These are phyloP conservation scores for Tilletia setariae DNA, from an alignment of 1,284 basidiomycete genomes.

Conservation along the genomic window DNA sequence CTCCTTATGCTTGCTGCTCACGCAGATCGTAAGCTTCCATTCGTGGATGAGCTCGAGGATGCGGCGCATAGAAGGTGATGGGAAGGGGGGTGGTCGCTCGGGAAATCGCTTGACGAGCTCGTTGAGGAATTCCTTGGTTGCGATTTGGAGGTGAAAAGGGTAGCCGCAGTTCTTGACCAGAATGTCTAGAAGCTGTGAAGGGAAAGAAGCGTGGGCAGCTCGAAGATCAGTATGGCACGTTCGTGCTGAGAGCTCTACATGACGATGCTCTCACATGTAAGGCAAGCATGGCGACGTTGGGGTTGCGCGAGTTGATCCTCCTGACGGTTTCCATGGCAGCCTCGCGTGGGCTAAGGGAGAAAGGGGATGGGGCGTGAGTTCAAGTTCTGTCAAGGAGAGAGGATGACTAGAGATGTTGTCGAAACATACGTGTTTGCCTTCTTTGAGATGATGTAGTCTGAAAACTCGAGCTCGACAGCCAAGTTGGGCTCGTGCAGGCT, in stretches of 20 bases:
- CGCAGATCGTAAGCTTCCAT: slow-evolving; percentile 94
- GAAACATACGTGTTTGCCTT: slow-evolving; percentile 91
- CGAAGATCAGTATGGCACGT: neutral
- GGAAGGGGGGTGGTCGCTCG: slow-evolving; percentile 91
- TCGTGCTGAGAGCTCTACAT: too few relatives aligned
- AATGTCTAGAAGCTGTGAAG: slow-evolving; percentile 71
- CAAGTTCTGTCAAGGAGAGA: neutral
- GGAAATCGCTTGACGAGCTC: slow-evolving; percentile 97
- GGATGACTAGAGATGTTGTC: too few relatives aligned
- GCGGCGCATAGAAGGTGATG: slow-evolving; percentile 86
- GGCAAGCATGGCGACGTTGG: slow-evolving; percentile 79
- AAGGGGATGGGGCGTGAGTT: neutral
- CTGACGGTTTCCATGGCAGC: slow-evolving; percentile 78
- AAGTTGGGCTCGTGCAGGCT: slow-evolving; percentile 83
- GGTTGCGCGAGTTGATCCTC: slow-evolving; percentile 81
- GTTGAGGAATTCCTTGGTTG: slow-evolving; percentile 98
- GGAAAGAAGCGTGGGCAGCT: neutral
- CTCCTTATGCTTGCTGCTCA: slow-evolving; percentile 86
- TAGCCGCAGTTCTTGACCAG: slow-evolving; percentile 95
- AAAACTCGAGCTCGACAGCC: slow-evolving; percentile 85
- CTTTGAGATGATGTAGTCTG: slow-evolving; percentile 86
- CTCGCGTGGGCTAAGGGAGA: slow-evolving; percentile 65
- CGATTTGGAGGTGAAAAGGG: slow-evolving; percentile 91
- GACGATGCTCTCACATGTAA: slow-evolving; percentile 50
- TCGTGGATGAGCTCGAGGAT: slow-evolving; percentile 88